Evolutionary conservation across 1,284 basidiomycete genomes (phyloP).

Genomic region (Amylostereum areolatum): DNA sequence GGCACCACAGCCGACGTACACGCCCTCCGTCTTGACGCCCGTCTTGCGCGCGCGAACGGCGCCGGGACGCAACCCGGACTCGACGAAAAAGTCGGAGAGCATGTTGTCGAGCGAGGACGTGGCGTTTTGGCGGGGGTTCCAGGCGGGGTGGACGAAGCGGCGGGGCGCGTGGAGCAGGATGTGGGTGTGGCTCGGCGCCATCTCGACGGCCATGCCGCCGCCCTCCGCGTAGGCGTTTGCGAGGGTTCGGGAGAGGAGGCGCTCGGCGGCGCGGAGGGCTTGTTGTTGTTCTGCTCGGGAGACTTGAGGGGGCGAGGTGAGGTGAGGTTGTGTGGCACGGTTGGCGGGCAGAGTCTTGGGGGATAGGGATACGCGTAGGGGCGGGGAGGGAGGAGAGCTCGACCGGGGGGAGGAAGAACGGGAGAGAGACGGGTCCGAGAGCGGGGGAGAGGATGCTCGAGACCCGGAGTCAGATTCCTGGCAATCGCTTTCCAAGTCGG

Average conservation of each 20-base stretch:
- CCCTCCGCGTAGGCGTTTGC: conserved; percentile 49
- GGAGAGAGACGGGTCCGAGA: conserved; percentile 16
- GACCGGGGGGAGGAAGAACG: conserved; percentile 14
- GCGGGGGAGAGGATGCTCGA: conserved; percentile 17
- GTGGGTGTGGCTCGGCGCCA: conserved; percentile 70
- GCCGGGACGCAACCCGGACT: conserved; percentile 17
- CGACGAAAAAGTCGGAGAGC: conserved; percentile 34
- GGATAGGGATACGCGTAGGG: conserved; percentile 4
- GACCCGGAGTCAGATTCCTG: too few species aligned
- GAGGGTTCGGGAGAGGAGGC: conserved; percentile 56
- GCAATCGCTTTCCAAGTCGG: too few species aligned
- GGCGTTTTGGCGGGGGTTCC: conserved; percentile 65
- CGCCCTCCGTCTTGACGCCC: conserved; percentile 47
- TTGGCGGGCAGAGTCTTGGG: conserved; percentile 6
- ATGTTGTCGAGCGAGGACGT: conserved; percentile 23
- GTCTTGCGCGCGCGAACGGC: conserved; percentile 12
- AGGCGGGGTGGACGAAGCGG: conserved; percentile 63
- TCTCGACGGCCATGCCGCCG: conserved; percentile 53
- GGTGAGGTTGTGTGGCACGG: conserved; percentile 13
- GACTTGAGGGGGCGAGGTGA: conserved; percentile 14
- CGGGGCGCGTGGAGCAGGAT: conserved; percentile 66
- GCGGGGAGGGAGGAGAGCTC: conserved; percentile 11
- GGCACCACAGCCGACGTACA: conserved; percentile 42
- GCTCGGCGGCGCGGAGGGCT: conserved; percentile 46
- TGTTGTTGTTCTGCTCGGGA: conserved; percentile 41